Percentiles rank a stretch among this genome's conserved stretches.
Evolutionary conservation across 2,329 filamentous ascomycete genomes (phyloP).

Genomic region (Alternaria dauci): DNA sequence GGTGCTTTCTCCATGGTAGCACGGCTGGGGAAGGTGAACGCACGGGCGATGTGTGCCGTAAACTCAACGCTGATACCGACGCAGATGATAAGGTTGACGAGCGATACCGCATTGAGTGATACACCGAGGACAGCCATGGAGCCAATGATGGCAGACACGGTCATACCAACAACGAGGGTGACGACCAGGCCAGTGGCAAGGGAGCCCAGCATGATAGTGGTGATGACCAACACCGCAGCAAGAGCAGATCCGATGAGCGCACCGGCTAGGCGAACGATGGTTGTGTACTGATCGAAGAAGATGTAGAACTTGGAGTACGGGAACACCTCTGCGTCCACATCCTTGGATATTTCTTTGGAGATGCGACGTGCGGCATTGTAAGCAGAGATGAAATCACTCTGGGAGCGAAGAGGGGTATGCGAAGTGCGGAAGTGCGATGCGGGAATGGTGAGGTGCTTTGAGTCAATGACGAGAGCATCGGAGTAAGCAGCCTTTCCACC

Average conservation of each 20-base stretch:
- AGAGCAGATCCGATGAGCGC: conserved; percentile 83
- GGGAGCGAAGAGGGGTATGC: conserved; percentile 85
- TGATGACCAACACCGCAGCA: conserved; percentile 83
- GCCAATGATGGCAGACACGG: conserved; percentile 89
- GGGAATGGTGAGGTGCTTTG: conserved; percentile 70
- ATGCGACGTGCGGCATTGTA: conserved; percentile 92
- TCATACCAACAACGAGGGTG: conserved; percentile 89
- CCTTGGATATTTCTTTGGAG: conserved; percentile 73
- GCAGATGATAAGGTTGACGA: conserved; percentile 97
- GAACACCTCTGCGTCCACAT: conserved; percentile 84
- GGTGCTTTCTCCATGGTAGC: conserved; percentile 81
- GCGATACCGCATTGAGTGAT: conserved; percentile 90
- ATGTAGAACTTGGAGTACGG: conserved; percentile 98
- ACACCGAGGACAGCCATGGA: conserved; percentile 91
- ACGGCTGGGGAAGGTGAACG: conserved; percentile 91
- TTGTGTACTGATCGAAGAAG: conserved; percentile 97
- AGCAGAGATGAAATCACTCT: conserved; percentile 90
- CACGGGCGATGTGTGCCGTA: conserved; percentile 93
- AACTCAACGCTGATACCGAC: conserved; percentile 97
- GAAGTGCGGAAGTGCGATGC: conserved; percentile 92
- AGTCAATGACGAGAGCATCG: conserved; percentile 80
- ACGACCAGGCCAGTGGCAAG: conserved; percentile 82
- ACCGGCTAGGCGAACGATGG: conserved; percentile 81
- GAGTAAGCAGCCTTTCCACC: conserved; percentile 89
- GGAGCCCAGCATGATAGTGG: conserved; percentile 83